phyloP scores from a whole-genome alignment of 2,329 filamentous ascomycete species.

The Neonectria sp. region DNA sequence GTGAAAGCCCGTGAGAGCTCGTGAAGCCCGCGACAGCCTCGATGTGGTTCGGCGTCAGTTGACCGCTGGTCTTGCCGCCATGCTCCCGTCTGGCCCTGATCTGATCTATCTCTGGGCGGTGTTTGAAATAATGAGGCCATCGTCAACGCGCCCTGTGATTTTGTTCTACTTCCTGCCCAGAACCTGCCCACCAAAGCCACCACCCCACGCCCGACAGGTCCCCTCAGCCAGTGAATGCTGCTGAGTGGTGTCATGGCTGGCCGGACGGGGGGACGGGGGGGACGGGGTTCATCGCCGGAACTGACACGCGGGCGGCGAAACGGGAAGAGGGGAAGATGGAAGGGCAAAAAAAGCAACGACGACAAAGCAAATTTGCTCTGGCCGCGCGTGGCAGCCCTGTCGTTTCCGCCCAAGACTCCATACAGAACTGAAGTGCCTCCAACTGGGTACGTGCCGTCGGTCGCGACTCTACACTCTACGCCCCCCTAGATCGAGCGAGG shows the following conservation, averaged over 20 bases:
- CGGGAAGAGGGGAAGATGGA: constrained; percentile 27
- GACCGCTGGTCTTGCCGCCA: constrained; percentile 44
- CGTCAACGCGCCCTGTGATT: constrained; percentile 43
- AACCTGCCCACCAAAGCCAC: constrained; percentile 44
- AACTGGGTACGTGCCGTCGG: constrained; percentile 13
- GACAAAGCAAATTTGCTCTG: constrained; percentile 41
- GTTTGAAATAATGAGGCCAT: constrained; percentile 46
- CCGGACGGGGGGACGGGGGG: constrained; percentile 28
- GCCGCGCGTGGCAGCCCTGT: constrained; percentile 39
- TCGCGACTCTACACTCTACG: constrained; percentile 4
- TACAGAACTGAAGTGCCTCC: constrained; percentile 18
- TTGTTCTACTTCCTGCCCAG: constrained; percentile 40
- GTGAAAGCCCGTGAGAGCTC: constrained; percentile 22
- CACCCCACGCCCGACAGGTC: constrained; percentile 42
- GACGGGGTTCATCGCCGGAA: constrained; percentile 36
- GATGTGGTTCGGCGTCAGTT: constrained; percentile 44
- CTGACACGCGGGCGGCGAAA: constrained; percentile 40
- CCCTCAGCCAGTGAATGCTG: constrained; percentile 39
- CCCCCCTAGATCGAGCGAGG: constrained; percentile 15
- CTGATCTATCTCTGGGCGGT: constrained; percentile 42
- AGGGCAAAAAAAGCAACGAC: constrained; percentile 32
- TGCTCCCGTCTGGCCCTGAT: constrained; percentile 40
- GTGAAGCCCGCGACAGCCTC: constrained; percentile 40
- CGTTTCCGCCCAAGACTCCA: constrained; percentile 12
- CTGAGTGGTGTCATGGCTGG: constrained; percentile 45